Evolutionary conservation across 345 rosid genomes (phyloP).

Genomic region (Hibiscus trionum): DNA sequence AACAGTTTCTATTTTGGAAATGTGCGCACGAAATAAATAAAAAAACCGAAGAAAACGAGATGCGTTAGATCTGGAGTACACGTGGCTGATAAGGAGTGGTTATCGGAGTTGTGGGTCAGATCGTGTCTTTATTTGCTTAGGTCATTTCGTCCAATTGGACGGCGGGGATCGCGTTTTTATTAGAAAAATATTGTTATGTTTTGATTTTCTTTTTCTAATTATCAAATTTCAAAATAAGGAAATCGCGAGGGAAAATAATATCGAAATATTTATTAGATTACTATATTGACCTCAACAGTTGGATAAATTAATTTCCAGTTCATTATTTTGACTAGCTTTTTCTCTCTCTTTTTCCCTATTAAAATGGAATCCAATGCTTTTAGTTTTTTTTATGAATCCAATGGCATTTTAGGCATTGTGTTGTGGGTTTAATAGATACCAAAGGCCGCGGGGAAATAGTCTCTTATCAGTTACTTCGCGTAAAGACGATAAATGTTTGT

Average conservation of each 20-base stretch:
- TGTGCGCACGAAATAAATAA: background rate
- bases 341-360: background rate
- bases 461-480: conserved; percentile 2
- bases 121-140: background rate
- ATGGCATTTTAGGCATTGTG: background rate
- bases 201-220: background rate
- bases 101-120: background rate
- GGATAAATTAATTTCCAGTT: background rate
- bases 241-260: background rate
- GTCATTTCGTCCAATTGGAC: background rate
- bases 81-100: background rate
- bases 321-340: too few relatives aligned
- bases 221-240: background rate
- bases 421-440: background rate
- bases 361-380: conserved; percentile 17
- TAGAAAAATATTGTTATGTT: background rate
- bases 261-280: background rate
- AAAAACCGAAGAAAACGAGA: background rate
- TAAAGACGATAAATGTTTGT: conserved; percentile 6
- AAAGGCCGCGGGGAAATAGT: conserved; percentile 13
- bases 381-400: too few relatives aligned
- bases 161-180: background rate
- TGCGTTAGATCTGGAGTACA: background rate
- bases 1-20: background rate
- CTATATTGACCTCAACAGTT: background rate